Evolutionary conservation across 2,329 filamentous ascomycete genomes (phyloP).

Genomic region (Dactylonectria macrodidyma): DNA sequence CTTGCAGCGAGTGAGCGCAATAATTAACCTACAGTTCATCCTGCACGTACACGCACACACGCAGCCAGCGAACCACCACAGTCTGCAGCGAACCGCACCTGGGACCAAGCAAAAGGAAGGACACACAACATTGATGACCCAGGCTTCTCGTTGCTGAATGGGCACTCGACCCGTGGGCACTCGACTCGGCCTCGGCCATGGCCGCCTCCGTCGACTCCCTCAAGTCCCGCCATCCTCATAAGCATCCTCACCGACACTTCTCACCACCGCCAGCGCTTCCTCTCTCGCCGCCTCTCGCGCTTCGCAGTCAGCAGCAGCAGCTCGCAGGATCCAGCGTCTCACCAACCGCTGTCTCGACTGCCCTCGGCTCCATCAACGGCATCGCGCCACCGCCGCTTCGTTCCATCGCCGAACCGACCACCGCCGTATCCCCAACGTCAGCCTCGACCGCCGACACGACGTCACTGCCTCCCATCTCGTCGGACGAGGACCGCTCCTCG

Average conservation of each 20-base stretch:
- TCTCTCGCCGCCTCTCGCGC: slow-evolving; percentile 26
- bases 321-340: slow-evolving; percentile 12
- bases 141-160: slow-evolving; percentile 20
- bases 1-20: background rate
- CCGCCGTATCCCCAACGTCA: slow-evolving; percentile 5
- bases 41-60: background rate
- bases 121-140: background rate
- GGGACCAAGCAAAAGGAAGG: background rate
- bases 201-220: slow-evolving; percentile 44
- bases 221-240: slow-evolving; percentile 38
- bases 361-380: background rate
- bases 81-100: background rate
- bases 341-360: slow-evolving; percentile 25
- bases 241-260: slow-evolving; percentile 13
- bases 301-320: slow-evolving; percentile 25
- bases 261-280: slow-evolving; percentile 3
- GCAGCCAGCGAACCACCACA: background rate
- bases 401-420: background rate
- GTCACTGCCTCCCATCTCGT: slow-evolving; percentile 43
- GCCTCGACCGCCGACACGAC: slow-evolving; percentile 19
- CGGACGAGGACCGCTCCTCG: slow-evolving; percentile 51
- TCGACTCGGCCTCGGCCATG: slow-evolving; percentile 44
- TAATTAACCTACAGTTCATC: background rate
- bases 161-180: slow-evolving; percentile 3
- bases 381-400: background rate